These are phyloP conservation scores for Wickerhamiella kazuoi DNA, from an alignment of 805 yeast genomes.

Conservation along the genomic window DNA sequence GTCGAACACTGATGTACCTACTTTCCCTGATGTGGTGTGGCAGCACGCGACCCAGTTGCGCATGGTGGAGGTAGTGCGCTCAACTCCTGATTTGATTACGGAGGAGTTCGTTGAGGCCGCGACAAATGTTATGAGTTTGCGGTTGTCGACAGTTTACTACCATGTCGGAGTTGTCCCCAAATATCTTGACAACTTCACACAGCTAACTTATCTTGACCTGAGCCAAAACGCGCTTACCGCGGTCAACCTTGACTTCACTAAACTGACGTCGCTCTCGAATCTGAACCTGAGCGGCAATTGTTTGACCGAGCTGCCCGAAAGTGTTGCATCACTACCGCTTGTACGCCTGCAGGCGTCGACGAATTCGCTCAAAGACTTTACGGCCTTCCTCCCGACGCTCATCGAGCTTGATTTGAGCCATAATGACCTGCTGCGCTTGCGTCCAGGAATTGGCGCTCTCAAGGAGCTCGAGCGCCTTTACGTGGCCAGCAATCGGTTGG, in stretches of 20 bases:
- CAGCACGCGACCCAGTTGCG: neutral
- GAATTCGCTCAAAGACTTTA: conserved; percentile 31
- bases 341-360: conserved; percentile 10
- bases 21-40: conserved; percentile 26
- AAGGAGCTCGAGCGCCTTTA: conserved; percentile 48
- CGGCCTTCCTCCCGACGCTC: conserved; percentile 32
- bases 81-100: neutral
- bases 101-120: neutral
- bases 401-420: conserved; percentile 60
- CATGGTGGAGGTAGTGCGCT: neutral
- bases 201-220: conserved; percentile 32
- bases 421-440: conserved; percentile 40
- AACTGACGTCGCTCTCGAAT: conserved; percentile 30
- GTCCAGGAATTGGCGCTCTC: conserved; percentile 42
- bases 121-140: neutral
- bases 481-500: conserved; percentile 62
- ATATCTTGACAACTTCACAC: conserved; percentile 39
- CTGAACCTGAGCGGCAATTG: conserved; percentile 70
- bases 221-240: conserved; percentile 37
- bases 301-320: conserved; percentile 33
- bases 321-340: conserved; percentile 5
- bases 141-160: neutral
- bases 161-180: neutral
- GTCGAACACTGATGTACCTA: neutral
- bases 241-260: conserved; percentile 34